Conservation (phyloP, 192 early-diverging fungal species). For the Dispira parvispora region DNA sequence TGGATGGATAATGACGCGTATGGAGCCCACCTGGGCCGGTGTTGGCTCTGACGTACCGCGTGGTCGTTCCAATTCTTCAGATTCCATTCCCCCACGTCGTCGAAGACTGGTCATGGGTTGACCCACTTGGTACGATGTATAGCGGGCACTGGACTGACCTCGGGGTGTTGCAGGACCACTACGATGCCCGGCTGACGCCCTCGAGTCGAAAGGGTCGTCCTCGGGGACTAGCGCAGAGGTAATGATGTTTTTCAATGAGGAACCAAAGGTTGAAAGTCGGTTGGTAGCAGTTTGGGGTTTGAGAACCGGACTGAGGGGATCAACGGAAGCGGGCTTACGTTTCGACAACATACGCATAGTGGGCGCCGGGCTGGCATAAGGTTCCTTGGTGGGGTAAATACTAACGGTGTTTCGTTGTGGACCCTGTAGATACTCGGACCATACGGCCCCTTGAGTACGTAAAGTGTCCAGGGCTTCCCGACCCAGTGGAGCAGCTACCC, state of each 20-base stretch:
- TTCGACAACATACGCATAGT: not conserved
- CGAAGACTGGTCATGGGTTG: not conserved
- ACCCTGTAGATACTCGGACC: not conserved
- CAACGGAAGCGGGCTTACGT: not conserved
- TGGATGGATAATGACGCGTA: conserved; percentile 21
- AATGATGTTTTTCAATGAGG: not conserved
- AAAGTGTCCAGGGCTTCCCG: not conserved
- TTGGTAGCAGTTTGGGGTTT: not conserved
- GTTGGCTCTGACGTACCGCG: not conserved
- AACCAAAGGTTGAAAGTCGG: not conserved
- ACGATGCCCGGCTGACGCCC: not conserved
- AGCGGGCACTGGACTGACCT: not conserved
- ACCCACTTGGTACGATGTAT: not conserved
- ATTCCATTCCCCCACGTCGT: not conserved
- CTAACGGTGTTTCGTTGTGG: not conserved
- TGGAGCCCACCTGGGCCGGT: not conserved
- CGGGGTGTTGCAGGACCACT: not conserved
- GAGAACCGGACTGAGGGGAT: not conserved
- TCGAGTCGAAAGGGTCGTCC: not conserved
- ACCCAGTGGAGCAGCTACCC: not conserved
- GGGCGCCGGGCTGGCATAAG: not conserved
- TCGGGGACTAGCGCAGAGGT: not conserved
- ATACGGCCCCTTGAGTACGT: not conserved
- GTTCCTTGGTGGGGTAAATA: not conserved
- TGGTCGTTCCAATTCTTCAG: too few species aligned